phyloP scores from a whole-genome alignment of 1,284 basidiomycete species.

The Rhizopogon parksii region DNA sequence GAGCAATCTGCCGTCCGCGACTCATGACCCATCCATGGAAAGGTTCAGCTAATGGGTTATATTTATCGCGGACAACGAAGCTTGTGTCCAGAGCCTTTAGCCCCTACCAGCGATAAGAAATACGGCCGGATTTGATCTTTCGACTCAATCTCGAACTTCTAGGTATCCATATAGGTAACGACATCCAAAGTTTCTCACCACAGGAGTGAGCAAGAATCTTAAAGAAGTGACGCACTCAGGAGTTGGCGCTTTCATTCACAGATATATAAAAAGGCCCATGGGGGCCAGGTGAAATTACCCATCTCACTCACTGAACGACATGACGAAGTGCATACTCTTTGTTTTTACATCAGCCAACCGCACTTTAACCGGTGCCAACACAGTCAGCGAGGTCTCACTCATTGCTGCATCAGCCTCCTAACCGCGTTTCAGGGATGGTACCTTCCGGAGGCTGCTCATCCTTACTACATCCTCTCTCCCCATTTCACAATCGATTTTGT shows the following conservation, averaged over 20 bases:
- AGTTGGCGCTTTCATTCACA: not conserved
- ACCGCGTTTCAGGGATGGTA: constrained; percentile 50
- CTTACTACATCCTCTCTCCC: constrained; percentile 63
- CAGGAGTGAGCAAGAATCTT: too few relatives aligned
- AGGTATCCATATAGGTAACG: too few relatives aligned
- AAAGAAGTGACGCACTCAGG: too few relatives aligned
- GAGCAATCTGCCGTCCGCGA: too few relatives aligned
- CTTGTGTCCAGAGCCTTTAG: too few relatives aligned
- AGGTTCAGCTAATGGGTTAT: too few relatives aligned
- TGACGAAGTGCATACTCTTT: constrained; percentile 52
- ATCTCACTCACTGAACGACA: constrained; percentile 2
- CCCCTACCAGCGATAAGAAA: too few relatives aligned
- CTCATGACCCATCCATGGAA: too few relatives aligned
- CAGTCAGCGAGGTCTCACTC: constrained; percentile 35
- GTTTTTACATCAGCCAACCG: constrained; percentile 68
- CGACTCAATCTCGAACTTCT: too few relatives aligned
- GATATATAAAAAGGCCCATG: not conserved
- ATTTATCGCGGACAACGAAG: too few relatives aligned
- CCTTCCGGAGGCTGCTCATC: constrained; percentile 73
- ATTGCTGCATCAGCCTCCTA: constrained; percentile 2
- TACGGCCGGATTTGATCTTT: too few relatives aligned
- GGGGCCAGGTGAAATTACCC: not conserved
- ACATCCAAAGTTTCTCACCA: too few relatives aligned
- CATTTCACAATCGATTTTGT: constrained; percentile 64
- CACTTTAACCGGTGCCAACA: constrained; percentile 50